Evolutionary conservation across 2,329 filamentous ascomycete species (phyloP).

Genomic region (Beauveria bassiana): DNA sequence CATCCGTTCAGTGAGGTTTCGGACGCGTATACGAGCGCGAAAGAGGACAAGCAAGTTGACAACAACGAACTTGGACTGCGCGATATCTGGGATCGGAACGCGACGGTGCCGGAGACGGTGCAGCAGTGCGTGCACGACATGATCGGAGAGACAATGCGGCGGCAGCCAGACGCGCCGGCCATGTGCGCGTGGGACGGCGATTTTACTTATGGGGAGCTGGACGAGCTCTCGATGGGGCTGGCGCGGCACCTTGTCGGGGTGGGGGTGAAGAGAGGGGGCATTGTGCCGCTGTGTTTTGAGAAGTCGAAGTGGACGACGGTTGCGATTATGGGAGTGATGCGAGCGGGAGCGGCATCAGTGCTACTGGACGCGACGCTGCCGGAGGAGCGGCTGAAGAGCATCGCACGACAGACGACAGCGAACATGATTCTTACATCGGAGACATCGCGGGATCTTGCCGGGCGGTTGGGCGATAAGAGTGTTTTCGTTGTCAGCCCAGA

Average conservation of each 20-base stretch:
- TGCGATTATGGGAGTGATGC: neutral
- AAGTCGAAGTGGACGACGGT: neutral
- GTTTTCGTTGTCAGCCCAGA: neutral
- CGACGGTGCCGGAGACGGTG: neutral
- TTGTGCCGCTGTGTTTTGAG: neutral
- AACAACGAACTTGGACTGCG: neutral
- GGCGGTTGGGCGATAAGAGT: neutral
- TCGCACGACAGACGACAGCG: neutral
- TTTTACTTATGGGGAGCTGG: conserved; percentile 15
- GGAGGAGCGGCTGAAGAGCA: neutral
- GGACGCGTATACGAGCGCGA: too few relatives aligned
- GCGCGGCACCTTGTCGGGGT: conserved; percentile 6
- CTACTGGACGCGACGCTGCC: neutral
- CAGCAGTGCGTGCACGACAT: neutral
- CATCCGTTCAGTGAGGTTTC: too few relatives aligned
- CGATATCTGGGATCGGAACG: conserved; percentile 11
- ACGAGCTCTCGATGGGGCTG: conserved; percentile 5
- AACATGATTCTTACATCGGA: neutral
- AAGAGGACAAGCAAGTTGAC: too few relatives aligned
- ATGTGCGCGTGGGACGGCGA: neutral
- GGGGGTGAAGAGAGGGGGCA: neutral
- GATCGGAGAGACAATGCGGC: neutral
- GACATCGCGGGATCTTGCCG: neutral
- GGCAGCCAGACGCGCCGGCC: neutral
- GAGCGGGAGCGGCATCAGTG: neutral